These are phyloP conservation scores for Russula ochroleuca DNA, from an alignment of 768 basidiomycete genomes.

Conservation along the genomic window DNA sequence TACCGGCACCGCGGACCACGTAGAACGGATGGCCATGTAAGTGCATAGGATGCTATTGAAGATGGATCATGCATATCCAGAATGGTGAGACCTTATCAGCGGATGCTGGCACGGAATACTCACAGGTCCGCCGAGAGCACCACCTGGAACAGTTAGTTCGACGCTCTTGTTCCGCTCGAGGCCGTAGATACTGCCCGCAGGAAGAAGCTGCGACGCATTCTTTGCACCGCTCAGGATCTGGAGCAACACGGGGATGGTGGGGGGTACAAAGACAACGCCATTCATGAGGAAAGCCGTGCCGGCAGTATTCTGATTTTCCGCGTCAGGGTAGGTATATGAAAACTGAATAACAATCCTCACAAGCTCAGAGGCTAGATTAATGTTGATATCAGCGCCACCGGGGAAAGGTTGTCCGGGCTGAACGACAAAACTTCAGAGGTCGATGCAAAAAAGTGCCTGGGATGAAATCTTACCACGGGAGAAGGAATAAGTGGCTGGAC, in stretches of 20 bases:
- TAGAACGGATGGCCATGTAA: conserved; percentile 21
- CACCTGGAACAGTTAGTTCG: conserved; percentile 47
- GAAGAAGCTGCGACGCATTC: conserved; percentile 46
- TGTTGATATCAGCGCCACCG: conserved; percentile 29
- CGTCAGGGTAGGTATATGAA: not conserved
- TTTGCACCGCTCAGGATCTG: conserved; percentile 55
- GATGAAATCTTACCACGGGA: conserved; percentile 16
- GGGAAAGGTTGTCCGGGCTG: conserved; percentile 29
- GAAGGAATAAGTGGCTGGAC: conserved; percentile 19
- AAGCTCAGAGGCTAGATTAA: conserved; percentile 24
- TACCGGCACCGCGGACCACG: conserved; percentile 19
- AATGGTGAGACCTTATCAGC: too few relatives aligned
- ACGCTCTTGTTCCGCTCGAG: conserved; percentile 46
- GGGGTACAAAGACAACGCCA: conserved; percentile 36
- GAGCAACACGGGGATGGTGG: conserved; percentile 49
- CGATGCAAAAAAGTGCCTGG: not conserved
- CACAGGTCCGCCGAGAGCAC: conserved; percentile 35
- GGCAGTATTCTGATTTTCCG: conserved; percentile 2
- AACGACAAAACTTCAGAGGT: not conserved
- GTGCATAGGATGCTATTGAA: conserved; percentile 23
- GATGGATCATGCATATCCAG: not conserved
- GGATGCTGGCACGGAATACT: not conserved
- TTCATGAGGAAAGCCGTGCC: conserved; percentile 36
- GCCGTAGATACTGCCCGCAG: conserved; percentile 43
- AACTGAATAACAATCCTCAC: conserved; percentile 14